phyloP scores from a whole-genome alignment of 2,329 filamentous ascomycete genomes.

The Chaetomiaceae sp. region DNA sequence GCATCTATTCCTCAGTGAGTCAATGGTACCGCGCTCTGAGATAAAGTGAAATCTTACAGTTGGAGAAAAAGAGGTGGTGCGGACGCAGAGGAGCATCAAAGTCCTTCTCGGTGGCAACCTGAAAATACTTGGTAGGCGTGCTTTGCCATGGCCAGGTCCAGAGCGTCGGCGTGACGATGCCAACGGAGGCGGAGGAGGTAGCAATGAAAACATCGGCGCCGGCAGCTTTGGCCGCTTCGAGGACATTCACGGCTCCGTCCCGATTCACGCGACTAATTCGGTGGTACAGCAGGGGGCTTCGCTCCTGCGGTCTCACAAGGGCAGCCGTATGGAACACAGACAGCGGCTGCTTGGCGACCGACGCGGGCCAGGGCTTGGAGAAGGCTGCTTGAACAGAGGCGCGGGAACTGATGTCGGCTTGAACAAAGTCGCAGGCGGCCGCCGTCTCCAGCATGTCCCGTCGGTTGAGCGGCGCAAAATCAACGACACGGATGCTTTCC shows the following conservation, averaged over 20 bases:
- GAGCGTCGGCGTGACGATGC: constrained; percentile 36
- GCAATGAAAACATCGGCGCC: constrained; percentile 46
- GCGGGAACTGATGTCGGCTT: constrained; percentile 45
- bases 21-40: neutral
- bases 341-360: constrained; percentile 38
- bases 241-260: constrained; percentile 42
- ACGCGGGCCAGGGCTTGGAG: constrained; percentile 38
- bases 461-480: constrained; percentile 40
- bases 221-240: constrained; percentile 38
- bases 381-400: constrained; percentile 41
- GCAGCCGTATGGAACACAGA: constrained; percentile 55
- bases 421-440: constrained; percentile 35
- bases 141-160: constrained; percentile 40
- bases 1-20: constrained; percentile 29
- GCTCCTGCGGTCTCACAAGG: constrained; percentile 45
- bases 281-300: constrained; percentile 39
- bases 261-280: constrained; percentile 45
- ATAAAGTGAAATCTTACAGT: constrained; percentile 29
- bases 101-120: constrained; percentile 41
- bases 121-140: constrained; percentile 35
- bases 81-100: constrained; percentile 34
- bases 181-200: constrained; percentile 47
- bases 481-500: constrained; percentile 46
- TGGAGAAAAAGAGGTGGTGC: constrained; percentile 40
- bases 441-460: constrained; percentile 37